phyloP scores from a whole-genome alignment of 1,284 basidiomycete species.

The Marasmius sp. region DNA sequence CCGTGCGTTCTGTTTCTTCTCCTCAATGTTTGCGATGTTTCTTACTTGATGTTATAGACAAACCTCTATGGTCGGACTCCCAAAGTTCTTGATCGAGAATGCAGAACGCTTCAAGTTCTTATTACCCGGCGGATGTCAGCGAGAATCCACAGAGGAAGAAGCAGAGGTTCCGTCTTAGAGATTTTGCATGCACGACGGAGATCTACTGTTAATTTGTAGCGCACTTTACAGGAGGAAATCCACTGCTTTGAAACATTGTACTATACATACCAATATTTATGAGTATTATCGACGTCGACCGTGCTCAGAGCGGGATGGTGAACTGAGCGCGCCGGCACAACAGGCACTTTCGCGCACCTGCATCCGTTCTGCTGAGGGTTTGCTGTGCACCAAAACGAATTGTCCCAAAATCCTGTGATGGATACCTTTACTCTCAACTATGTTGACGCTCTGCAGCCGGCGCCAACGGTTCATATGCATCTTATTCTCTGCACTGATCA shows the following conservation, averaged over 20 bases:
- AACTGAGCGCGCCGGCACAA: no score
- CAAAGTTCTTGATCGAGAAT: slow-evolving; percentile 51
- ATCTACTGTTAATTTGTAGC: no score
- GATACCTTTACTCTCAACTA: background rate
- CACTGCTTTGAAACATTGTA: no score
- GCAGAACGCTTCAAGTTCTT: slow-evolving; percentile 53
- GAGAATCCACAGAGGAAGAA: slow-evolving; percentile 20
- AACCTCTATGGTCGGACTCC: slow-evolving; percentile 51
- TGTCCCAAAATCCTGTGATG: no score
- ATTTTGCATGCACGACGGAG: no score
- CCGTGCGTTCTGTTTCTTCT: slow-evolving; percentile 37
- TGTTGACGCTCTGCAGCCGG: slow-evolving; percentile 26
- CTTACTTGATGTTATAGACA: slow-evolving; percentile 23
- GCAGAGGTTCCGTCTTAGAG: background rate
- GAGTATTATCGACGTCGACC: no score
- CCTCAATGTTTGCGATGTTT: background rate
- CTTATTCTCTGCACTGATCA: slow-evolving; percentile 24
- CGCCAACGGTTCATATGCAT: slow-evolving; percentile 16
- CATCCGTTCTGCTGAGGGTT: no score
- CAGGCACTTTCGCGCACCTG: no score
- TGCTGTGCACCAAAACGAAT: no score
- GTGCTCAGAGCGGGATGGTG: no score
- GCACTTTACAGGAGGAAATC: no score
- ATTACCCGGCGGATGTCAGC: slow-evolving; percentile 56
- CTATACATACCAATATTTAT: no score